Evolutionary conservation across 2,329 filamentous ascomycete genomes (phyloP).

Genomic region (Colletotrichum endophyticum): DNA sequence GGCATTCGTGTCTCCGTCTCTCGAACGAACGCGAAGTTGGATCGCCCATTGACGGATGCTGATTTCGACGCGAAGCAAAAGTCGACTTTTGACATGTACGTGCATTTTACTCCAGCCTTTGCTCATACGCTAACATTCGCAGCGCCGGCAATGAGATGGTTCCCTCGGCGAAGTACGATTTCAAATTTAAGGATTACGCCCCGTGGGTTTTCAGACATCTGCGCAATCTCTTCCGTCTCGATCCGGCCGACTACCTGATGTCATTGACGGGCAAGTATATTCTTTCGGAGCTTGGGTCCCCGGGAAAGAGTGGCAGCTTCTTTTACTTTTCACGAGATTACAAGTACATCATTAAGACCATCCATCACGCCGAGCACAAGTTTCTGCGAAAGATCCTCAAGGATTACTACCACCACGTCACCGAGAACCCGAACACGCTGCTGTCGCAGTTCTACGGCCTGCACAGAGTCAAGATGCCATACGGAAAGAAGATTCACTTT

Average conservation of each 20-base stretch:
- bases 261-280: conserved; percentile 99
- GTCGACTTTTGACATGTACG: conserved; percentile 96
- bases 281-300: conserved; percentile 93
- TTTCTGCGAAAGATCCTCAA: conserved; percentile 83
- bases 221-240: conserved; percentile 84
- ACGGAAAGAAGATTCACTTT: conserved; percentile 98
- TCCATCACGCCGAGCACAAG: conserved; percentile 93
- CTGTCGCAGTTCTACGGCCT: conserved; percentile 98
- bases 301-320: conserved; percentile 97
- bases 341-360: conserved; percentile 99
- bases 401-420: conserved; percentile 93
- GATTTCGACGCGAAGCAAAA: conserved; percentile 97
- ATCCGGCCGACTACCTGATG: conserved; percentile 97
- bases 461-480: conserved; percentile 97
- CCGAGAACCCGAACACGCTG: conserved; percentile 92
- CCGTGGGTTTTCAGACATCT: conserved; percentile 98
- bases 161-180: conserved; percentile 98
- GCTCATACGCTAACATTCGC: conserved; percentile 34
- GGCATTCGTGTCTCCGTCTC: conserved; percentile 97
- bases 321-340: conserved; percentile 99
- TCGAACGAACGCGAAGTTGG: conserved; percentile 94
- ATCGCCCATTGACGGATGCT: conserved; percentile 84
- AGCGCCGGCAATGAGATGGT: conserved; percentile 96
- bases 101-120: conserved; percentile 64
- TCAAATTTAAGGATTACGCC: conserved; percentile 99